phyloP scores from a whole-genome alignment of 768 basidiomycete species.

The Cubamyces lactineus region DNA sequence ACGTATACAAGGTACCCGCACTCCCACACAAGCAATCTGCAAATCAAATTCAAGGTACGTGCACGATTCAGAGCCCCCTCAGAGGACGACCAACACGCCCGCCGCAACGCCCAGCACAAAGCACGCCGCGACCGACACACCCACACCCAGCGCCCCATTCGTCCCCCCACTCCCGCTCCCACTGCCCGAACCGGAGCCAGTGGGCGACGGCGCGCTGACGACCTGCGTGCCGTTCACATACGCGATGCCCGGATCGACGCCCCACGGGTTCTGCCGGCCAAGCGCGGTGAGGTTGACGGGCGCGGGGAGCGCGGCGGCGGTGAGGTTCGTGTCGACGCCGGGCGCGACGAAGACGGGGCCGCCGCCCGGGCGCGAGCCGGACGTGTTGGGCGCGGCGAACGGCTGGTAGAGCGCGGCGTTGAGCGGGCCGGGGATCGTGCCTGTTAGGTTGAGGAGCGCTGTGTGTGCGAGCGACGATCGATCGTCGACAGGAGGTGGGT shows the following conservation, averaged over 20 bases:
- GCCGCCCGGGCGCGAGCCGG: conserved; percentile 45
- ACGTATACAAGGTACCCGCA: too few species aligned
- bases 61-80: too few species aligned
- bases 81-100: background rate
- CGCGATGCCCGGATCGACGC: conserved; percentile 23
- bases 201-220: conserved; percentile 12
- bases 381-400: conserved; percentile 47
- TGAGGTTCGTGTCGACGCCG: conserved; percentile 41
- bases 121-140: conserved; percentile 6
- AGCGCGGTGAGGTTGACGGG: conserved; percentile 46
- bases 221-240: conserved; percentile 23
- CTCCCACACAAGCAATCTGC: too few species aligned
- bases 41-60: too few species aligned
- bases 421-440: conserved; percentile 47
- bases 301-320: conserved; percentile 36
- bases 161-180: background rate
- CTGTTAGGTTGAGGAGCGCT: conserved; percentile 46
- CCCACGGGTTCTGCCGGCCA: conserved; percentile 32
- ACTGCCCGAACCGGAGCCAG: background rate
- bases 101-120: conserved; percentile 8
- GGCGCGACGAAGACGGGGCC: conserved; percentile 44
- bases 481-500: too few species aligned
- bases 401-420: conserved; percentile 46
- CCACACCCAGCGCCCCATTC: background rate
- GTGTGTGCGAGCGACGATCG: background rate